phyloP scores from a whole-genome alignment of 2,329 filamentous ascomycete species.

The Verticillium alfalfae region DNA sequence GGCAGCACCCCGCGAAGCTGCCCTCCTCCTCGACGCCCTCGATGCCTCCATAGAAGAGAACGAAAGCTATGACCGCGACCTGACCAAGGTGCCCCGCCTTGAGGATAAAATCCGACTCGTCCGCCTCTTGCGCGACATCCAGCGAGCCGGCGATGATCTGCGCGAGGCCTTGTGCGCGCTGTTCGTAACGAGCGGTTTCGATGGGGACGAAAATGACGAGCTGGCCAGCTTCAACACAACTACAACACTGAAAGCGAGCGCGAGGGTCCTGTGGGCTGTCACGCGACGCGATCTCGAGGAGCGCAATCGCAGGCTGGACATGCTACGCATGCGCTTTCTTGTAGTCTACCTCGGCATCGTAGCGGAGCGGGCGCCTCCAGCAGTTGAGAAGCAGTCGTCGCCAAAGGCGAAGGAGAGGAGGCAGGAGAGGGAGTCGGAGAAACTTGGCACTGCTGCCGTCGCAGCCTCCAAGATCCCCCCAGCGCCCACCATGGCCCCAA shows the following conservation, averaged over 20 bases:
- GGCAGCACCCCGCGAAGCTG: constrained; percentile 52
- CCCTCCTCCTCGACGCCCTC: constrained; percentile 52
- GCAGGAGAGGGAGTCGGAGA: constrained; percentile 2
- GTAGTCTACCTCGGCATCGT: constrained; percentile 60
- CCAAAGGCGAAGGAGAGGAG: constrained; percentile 21
- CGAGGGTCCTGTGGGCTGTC: constrained; percentile 53
- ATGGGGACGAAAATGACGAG: constrained; percentile 25
- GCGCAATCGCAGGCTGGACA: constrained; percentile 51
- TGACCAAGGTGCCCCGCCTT: constrained; percentile 50
- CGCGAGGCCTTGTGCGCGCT: constrained; percentile 53
- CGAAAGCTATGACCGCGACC: constrained; percentile 57
- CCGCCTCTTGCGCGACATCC: constrained; percentile 55
- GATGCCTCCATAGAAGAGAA: constrained; percentile 60
- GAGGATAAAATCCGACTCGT: constrained; percentile 58
- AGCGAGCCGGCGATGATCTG: constrained; percentile 54
- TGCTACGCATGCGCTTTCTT: constrained; percentile 59
- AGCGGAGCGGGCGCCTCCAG: constrained; percentile 28
- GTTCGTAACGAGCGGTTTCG: constrained; percentile 25
- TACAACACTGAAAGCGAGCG: constrained; percentile 36
- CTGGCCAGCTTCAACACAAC: constrained; percentile 10
- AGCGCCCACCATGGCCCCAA: constrained; percentile 20
- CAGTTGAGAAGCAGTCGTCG: constrained; percentile 22
- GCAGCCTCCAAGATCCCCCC: constrained; percentile 18
- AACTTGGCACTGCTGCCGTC: background rate
- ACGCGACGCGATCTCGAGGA: constrained; percentile 50